phyloP scores from a whole-genome alignment of 164 flowering plant species.

The Euptelea pleiosperma region DNA sequence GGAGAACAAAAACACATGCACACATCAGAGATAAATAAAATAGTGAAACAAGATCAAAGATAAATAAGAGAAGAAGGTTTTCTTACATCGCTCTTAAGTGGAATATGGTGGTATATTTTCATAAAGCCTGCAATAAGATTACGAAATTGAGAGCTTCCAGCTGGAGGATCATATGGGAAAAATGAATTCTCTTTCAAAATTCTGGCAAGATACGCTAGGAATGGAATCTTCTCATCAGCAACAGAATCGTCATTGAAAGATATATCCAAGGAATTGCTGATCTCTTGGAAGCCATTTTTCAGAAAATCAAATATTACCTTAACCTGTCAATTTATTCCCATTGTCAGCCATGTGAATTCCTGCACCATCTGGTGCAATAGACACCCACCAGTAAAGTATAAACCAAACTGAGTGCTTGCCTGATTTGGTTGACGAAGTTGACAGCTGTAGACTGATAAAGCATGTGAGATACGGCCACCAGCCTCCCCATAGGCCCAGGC shows the following conservation, averaged over 20 bases:
- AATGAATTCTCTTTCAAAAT: constrained; percentile 57
- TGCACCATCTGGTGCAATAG: background rate
- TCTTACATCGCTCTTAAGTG: constrained; percentile 74
- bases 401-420: constrained; percentile 31
- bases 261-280: constrained; percentile 88
- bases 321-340: constrained; percentile 52
- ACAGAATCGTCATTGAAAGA: constrained; percentile 90
- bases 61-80: background rate
- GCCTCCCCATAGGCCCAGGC: constrained; percentile 97
- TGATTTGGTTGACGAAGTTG: constrained; percentile 92
- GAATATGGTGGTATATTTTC: constrained; percentile 85
- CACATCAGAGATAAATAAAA: background rate
- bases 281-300: constrained; percentile 77
- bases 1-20: constrained; percentile 1
- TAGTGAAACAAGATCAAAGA: background rate
- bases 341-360: constrained; percentile 14
- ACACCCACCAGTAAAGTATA: background rate
- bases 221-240: constrained; percentile 98
- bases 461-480: constrained; percentile 95
- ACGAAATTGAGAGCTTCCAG: constrained; percentile 80
- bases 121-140: constrained; percentile 78
- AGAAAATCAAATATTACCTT: constrained; percentile 88
- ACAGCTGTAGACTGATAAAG: constrained; percentile 93
- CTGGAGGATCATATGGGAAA: constrained; percentile 86
- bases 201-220: constrained; percentile 87